These are phyloP conservation scores for Penicillium silybi DNA, from an alignment of 495 filamentous ascomycete species.

Conservation along the genomic window DNA sequence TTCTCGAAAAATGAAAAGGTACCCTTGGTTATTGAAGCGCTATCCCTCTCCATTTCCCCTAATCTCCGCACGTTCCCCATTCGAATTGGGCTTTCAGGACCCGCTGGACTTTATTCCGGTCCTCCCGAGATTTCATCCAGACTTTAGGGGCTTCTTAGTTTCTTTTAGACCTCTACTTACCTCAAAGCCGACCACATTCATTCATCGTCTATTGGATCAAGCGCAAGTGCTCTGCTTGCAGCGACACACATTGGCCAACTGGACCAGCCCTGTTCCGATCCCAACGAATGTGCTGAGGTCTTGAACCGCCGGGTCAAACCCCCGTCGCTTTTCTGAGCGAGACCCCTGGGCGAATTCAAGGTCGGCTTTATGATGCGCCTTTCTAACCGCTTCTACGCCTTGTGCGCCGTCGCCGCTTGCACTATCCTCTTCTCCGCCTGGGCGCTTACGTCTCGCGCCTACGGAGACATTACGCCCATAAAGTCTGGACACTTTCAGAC, in stretches of 20 bases:
- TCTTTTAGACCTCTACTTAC: background rate
- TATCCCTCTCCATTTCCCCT: background rate
- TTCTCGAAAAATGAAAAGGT: background rate
- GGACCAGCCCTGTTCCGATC: background rate
- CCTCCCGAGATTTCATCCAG: constrained; percentile 6
- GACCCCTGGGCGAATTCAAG: background rate
- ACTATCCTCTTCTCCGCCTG: constrained; percentile 34
- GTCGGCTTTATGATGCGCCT: constrained; percentile 20
- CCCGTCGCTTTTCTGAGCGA: background rate
- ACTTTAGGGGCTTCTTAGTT: background rate
- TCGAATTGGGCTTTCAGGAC: background rate
- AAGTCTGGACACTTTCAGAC: constrained; percentile 18
- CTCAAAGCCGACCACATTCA: background rate
- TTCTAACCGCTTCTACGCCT: constrained; percentile 33
- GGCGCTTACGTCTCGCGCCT: constrained; percentile 27
- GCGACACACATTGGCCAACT: background rate
- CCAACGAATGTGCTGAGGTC: background rate
- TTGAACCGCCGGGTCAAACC: background rate
- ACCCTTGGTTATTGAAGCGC: background rate
- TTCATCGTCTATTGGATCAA: background rate
- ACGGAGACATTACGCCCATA: constrained; percentile 23
- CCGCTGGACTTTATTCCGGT: constrained; percentile 12
- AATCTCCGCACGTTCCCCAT: background rate
- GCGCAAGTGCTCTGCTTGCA: background rate
- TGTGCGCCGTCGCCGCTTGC: constrained; percentile 30